These are phyloP conservation scores for Fimicolochytrium jonesii DNA, from an alignment of 192 early-diverging fungal genomes.

Conservation along the genomic window DNA sequence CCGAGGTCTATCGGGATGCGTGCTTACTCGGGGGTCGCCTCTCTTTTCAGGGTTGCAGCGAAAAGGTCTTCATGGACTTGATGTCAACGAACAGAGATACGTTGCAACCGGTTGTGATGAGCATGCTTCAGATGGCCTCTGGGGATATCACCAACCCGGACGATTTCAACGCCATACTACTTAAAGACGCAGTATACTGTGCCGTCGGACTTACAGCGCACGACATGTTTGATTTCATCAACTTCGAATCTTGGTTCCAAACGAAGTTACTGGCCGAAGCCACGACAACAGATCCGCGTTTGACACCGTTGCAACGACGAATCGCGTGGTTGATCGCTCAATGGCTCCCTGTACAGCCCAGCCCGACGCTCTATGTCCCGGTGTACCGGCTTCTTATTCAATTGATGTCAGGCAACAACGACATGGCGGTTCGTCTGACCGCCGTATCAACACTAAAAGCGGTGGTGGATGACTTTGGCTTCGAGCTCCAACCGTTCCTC, in stretches of 20 bases:
- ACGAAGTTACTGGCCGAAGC: conserved; percentile 49
- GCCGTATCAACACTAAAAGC: conserved; percentile 60
- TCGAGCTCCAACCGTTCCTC: conserved; percentile 63
- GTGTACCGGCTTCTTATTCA: conserved; percentile 73
- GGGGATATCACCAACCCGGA: conserved; percentile 12
- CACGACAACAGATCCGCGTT: conserved; percentile 43
- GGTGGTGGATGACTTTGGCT: conserved; percentile 87
- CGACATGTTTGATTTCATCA: conserved; percentile 73
- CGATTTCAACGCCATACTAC: conserved; percentile 47
- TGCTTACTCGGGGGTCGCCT: not conserved
- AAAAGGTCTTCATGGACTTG: conserved; percentile 77
- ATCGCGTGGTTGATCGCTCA: conserved; percentile 79
- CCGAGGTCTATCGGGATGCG: not conserved
- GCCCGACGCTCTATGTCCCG: conserved; percentile 51
- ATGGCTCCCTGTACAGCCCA: conserved; percentile 79
- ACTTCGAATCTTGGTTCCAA: conserved; percentile 77
- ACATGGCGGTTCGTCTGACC: conserved; percentile 76
- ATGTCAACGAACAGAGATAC: conserved; percentile 59
- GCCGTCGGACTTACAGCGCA: conserved; percentile 76
- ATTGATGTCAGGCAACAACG: conserved; percentile 63
- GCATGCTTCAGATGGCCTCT: conserved; percentile 37
- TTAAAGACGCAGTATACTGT: conserved; percentile 76
- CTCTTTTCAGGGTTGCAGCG: conserved; percentile 63
- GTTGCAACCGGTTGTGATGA: conserved; percentile 60
- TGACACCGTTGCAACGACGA: conserved; percentile 49